Evolutionary conservation across 352 stramenopile genomes (phyloP).

Genomic region (Aphanomyces cochlioides): DNA sequence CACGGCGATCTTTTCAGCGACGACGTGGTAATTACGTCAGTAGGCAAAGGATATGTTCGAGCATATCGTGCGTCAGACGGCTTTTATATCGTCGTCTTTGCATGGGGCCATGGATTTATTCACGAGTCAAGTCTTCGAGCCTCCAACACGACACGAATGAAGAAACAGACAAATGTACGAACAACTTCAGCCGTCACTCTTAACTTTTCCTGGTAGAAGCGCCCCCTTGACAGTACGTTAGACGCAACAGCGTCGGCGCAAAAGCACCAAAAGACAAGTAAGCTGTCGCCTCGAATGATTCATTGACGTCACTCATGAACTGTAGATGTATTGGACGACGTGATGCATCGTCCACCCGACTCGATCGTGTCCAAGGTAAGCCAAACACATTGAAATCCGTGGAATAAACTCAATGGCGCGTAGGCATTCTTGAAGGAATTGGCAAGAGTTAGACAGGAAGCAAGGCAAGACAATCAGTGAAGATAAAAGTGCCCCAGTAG

Average conservation of each 20-base stretch:
- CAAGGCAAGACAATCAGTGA: too few species aligned
- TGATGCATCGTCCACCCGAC: slow-evolving; percentile 7
- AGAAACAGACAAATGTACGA: neutral
- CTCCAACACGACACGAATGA: neutral
- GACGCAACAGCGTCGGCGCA: neutral
- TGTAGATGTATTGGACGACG: neutral
- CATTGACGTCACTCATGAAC: neutral
- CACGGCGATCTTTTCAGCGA: slow-evolving; percentile 43
- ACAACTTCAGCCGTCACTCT: neutral
- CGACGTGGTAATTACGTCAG: slow-evolving; percentile 60
- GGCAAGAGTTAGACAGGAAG: too few species aligned
- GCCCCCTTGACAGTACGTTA: neutral
- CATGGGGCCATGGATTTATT: slow-evolving; percentile 71
- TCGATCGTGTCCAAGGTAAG: slow-evolving; percentile 19
- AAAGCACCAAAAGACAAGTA: neutral
- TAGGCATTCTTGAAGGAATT: too few species aligned
- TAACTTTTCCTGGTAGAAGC: neutral
- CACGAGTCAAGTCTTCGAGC: slow-evolving; percentile 29
- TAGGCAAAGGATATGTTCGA: slow-evolving; percentile 57
- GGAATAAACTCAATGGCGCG: too few species aligned
- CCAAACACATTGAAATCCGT: too few species aligned
- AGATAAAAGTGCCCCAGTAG: too few species aligned
- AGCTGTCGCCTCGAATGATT: neutral
- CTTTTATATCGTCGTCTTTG: slow-evolving; percentile 67
- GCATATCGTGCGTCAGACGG: slow-evolving; percentile 50